Percentiles rank a stretch among this genome's conserved stretches.
Conservation (phyloP, 805 yeast species). For the Candida namnaoensis region DNA sequence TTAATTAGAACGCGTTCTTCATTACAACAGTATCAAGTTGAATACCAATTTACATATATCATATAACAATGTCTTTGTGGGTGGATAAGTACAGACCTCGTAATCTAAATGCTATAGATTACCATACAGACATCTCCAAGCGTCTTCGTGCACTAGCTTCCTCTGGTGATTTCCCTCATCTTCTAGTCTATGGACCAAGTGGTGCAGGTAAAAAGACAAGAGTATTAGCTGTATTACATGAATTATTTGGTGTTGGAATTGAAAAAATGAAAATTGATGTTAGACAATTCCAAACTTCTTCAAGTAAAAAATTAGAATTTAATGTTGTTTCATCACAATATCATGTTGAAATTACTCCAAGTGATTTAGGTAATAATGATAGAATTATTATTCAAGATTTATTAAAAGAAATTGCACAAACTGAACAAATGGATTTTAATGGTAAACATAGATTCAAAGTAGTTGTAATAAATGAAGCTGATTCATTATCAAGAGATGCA, state of each 20-base stretch:
- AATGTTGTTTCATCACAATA: conserved; percentile 87
- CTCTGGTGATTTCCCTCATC: conserved; percentile 87
- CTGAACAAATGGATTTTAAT: conserved; percentile 84
- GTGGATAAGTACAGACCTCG: conserved; percentile 90
- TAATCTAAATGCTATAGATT: conserved; percentile 52
- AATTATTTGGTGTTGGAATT: conserved; percentile 76
- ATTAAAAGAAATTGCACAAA: conserved; percentile 88
- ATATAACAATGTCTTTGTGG: conserved; percentile 75
- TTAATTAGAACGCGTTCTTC: too few species aligned
- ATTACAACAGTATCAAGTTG: too few species aligned
- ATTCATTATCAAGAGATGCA: conserved; percentile 82
- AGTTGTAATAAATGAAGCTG: conserved; percentile 88
- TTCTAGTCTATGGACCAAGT: conserved; percentile 87
- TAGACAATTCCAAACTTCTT: conserved; percentile 67
- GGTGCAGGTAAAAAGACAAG: conserved; percentile 98
- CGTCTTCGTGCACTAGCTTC: conserved; percentile 54
- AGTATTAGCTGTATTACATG: conserved; percentile 67
- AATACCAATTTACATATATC: too few species aligned
- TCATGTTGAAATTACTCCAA: conserved; percentile 92
- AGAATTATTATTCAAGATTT: conserved; percentile 91
- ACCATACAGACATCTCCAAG: conserved; percentile 55
- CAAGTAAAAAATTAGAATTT: conserved; percentile 77
- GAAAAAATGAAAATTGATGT: conserved; percentile 86
- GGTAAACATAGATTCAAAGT: conserved; percentile 57
- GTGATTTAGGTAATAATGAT: conserved; percentile 95